Conservation (phyloP, 2,329 filamentous ascomycete genomes). For the Cercospora sp. region DNA sequence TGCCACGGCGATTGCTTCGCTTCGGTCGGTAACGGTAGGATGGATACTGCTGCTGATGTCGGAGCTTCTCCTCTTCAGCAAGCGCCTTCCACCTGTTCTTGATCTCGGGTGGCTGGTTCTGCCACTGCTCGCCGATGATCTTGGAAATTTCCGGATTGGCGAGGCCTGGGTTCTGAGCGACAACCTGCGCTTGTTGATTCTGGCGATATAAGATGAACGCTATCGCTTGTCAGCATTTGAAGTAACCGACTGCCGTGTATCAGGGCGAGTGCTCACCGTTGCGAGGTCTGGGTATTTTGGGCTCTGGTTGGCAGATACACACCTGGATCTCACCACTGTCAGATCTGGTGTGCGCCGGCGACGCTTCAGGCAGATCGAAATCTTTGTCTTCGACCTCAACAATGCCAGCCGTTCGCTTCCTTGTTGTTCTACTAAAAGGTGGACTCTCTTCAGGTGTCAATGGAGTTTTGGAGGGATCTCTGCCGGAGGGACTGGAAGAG, state of each 20-base stretch:
- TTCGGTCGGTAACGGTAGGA: conserved; percentile 93
- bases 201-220: conserved; percentile 98
- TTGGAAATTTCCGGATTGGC: conserved; percentile 96
- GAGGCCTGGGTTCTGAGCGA: conserved; percentile 79
- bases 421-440: conserved; percentile 36
- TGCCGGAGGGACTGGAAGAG: conserved; percentile 34
- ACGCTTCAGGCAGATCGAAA: conserved; percentile 28
- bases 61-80: conserved; percentile 89
- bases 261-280: conserved; percentile 59
- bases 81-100: conserved; percentile 87
- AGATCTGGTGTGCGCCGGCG: conserved; percentile 35
- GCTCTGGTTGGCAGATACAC: conserved; percentile 70
- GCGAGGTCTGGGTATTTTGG: conserved; percentile 69
- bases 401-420: conserved; percentile 38
- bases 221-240: conserved; percentile 48
- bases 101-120: conserved; percentile 68
- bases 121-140: conserved; percentile 94
- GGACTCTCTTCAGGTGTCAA: conserved; percentile 42
- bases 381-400: conserved; percentile 38
- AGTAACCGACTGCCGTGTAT: background rate
- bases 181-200: conserved; percentile 81
- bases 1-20: conserved; percentile 49
- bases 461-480: conserved; percentile 35
- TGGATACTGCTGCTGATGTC: conserved; percentile 86
- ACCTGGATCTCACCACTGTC: conserved; percentile 54